Evolutionary conservation across 306 rosid species (phyloP), one percentile per base, ranked within the genome.

Genomic region (Canavalia gladiata): DNA sequence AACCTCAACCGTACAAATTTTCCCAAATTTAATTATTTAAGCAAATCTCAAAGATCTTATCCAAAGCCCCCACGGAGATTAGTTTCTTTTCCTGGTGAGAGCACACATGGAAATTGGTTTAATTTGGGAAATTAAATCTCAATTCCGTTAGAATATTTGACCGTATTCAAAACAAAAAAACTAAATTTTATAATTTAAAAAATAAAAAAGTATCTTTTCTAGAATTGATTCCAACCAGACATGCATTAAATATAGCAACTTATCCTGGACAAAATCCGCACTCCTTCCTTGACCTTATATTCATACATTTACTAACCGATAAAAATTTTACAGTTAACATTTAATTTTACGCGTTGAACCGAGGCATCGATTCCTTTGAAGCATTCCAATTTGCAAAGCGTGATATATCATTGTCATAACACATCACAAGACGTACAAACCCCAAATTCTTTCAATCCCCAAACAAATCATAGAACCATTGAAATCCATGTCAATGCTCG

Each of bases 401-500:
- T 9, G 11, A 12, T 5, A 25, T 6, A 58, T 75, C 45, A 57
- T 57, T 28, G 29, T 74, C 69, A 58, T 29, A n/a, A 42, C 46
- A 71, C 76, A 72, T 25, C 30, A 72, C 18, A 35, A 33, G 41
- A 37, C 3, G 25, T 18, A 0, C 41, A 2, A 12, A 33, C 46
- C 50, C 59, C 45, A n/a, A 71, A 37, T 41, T 58, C 10, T 29
- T 43, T 57, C 68, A 43, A 43, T 45, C 78, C 13, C 43, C 56
- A 59, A 74, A 29, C 1, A 28, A 74, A 55, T 47, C 9, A 47
- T 8, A 2, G 4, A 28, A 49, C 41, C 41, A 37, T 37, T 18
- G 25, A 18, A 18, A 4, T 37, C 41, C 29, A 92, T 87, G 88
- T 82, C 89, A 6, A 51, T 66, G 25, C 57, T 85, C 42, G 12